phyloP scores from a whole-genome alignment of 331 rosid genomes.

The Acacia concinna region DNA sequence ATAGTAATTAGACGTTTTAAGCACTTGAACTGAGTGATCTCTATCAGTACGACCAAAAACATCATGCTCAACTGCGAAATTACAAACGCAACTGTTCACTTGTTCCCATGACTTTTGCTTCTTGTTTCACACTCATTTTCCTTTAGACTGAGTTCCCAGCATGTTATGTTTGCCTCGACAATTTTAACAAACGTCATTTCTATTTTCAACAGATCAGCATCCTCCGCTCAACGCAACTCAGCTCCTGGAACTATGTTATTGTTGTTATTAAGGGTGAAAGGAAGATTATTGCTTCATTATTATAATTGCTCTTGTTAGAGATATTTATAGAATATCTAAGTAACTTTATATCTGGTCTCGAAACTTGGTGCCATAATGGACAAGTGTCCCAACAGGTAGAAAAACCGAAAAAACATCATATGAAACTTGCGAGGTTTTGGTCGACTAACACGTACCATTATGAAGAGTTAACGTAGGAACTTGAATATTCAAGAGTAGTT shows the following conservation, averaged over 20 bases:
- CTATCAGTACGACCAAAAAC: neutral
- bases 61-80: neutral
- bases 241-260: neutral
- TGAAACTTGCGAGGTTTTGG: neutral
- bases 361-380: neutral
- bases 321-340: neutral
- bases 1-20: neutral
- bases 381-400: neutral
- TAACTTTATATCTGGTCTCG: neutral
- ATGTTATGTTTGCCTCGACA: slow-evolving; percentile 30
- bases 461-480: neutral
- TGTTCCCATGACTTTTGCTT: neutral
- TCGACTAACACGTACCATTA: neutral
- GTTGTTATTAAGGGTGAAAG: neutral
- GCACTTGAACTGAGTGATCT: neutral
- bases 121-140: slow-evolving; percentile 16
- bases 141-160: slow-evolving; percentile 18
- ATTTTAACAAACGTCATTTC: slow-evolving; percentile 23
- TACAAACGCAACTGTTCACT: neutral
- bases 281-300: neutral
- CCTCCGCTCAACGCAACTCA: neutral
- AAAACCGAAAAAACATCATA: neutral
- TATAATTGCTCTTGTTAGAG: too few species aligned
- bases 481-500: neutral
- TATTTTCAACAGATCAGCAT: neutral